Evolutionary conservation across 371 early-diverging fungal species (phyloP).

Genomic region (Blyttiomyces sp.): DNA sequence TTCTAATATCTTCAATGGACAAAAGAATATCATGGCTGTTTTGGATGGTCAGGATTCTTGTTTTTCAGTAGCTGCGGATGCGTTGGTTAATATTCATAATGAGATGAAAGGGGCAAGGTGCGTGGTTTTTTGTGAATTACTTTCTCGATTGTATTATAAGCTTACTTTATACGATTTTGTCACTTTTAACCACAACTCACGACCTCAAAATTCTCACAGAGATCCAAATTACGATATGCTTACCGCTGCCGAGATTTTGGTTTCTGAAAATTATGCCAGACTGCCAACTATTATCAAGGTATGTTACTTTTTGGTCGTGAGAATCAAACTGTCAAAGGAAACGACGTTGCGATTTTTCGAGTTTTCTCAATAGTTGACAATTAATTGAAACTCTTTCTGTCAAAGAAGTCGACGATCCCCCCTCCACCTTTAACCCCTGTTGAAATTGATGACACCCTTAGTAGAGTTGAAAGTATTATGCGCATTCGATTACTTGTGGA

Average conservation of each 20-base stretch:
- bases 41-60: conserved; percentile 24
- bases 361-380: background rate
- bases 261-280: conserved; percentile 23
- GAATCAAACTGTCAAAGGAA: too few species aligned
- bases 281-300: conserved; percentile 34
- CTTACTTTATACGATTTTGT: background rate
- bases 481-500: conserved; percentile 20
- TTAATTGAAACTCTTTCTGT: background rate
- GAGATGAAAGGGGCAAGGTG: conserved; percentile 23
- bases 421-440: conserved; percentile 17
- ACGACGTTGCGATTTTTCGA: too few species aligned
- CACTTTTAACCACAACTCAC: background rate
- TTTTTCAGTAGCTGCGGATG: conserved; percentile 23
- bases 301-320: background rate
- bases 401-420: conserved; percentile 23
- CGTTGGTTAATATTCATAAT: conserved; percentile 7
- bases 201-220: conserved; percentile 4
- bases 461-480: conserved; percentile 22
- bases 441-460: conserved; percentile 19
- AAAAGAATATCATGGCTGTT: conserved; percentile 26
- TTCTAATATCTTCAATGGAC: too few species aligned
- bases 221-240: conserved; percentile 31
- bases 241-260: conserved; percentile 36
- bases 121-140: too few species aligned
- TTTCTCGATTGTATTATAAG: background rate